A percentile compares a stretch with the other conserved stretches of the same genome.
Conservation (phyloP, 192 early-diverging fungal species). For the Chytriomyces sp. region DNA sequence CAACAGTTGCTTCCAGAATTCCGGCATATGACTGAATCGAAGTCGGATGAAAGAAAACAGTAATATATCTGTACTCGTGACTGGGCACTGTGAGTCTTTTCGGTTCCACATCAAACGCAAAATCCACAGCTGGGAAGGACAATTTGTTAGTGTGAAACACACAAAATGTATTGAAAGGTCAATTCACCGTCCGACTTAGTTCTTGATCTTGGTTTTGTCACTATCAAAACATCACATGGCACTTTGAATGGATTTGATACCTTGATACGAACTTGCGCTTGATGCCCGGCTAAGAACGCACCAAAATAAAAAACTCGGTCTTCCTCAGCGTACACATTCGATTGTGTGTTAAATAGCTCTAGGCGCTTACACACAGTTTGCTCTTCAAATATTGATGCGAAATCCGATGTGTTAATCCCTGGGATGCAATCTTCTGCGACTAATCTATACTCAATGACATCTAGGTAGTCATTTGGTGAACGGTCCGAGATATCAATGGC, state of each 20-base stretch:
- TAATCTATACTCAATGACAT: slow-evolving; percentile 57
- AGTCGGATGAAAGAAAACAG: slow-evolving; percentile 59
- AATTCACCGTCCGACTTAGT: slow-evolving; percentile 44
- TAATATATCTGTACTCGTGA: slow-evolving; percentile 60
- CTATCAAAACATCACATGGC: slow-evolving; percentile 54
- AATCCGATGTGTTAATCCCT: slow-evolving; percentile 62
- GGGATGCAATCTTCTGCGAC: slow-evolving; percentile 62
- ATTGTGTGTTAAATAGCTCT: slow-evolving; percentile 55
- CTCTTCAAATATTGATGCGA: slow-evolving; percentile 64
- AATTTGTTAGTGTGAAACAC: neutral
- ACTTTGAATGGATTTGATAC: slow-evolving; percentile 67
- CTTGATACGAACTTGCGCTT: slow-evolving; percentile 60
- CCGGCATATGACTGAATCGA: slow-evolving; percentile 61
- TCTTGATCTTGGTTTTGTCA: slow-evolving; percentile 51
- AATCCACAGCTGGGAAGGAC: slow-evolving; percentile 40
- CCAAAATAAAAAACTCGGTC: slow-evolving; percentile 64
- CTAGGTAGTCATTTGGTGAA: slow-evolving; percentile 45
- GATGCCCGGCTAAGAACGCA: slow-evolving; percentile 57
- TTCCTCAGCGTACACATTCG: slow-evolving; percentile 66
- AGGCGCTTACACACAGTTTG: slow-evolving; percentile 61
- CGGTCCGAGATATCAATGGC: slow-evolving; percentile 62
- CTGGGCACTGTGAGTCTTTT: slow-evolving; percentile 59
- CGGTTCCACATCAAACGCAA: slow-evolving; percentile 65
- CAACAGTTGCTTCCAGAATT: slow-evolving; percentile 62
- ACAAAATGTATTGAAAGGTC: neutral